Conservation (phyloP, 768 basidiomycete genomes). For the Lentinula raphanica region DNA sequence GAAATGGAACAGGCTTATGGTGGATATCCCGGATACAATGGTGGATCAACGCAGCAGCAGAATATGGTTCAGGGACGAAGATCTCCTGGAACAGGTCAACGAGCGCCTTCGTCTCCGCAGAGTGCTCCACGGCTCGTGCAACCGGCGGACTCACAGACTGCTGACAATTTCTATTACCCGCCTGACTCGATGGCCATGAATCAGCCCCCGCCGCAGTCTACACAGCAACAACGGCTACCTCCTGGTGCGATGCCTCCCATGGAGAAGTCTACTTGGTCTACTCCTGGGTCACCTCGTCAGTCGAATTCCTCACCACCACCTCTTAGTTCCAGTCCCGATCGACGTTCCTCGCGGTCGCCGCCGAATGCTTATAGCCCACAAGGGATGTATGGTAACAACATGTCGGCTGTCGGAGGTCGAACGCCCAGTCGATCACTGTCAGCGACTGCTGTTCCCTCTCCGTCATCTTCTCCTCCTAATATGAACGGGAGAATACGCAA, state of each 20-base stretch:
- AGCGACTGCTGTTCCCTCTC: conserved; percentile 48
- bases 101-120: conserved; percentile 15
- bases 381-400: conserved; percentile 16
- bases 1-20: conserved; percentile 88
- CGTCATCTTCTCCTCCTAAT: conserved; percentile 20
- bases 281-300: conserved; percentile 12
- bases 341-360: conserved; percentile 53
- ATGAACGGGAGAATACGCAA: conserved; percentile 51
- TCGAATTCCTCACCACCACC: conserved; percentile 16
- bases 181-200: conserved; percentile 18
- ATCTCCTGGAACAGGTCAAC: conserved; percentile 23
- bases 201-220: conserved; percentile 11
- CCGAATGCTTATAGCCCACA: conserved; percentile 30
- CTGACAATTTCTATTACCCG: conserved; percentile 35
- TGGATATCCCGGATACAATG: conserved; percentile 32
- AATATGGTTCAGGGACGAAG: conserved; percentile 22
- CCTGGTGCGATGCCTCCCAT: conserved; percentile 62
- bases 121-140: conserved; percentile 23
- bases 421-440: conserved; percentile 66
- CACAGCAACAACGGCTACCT: conserved; percentile 41
- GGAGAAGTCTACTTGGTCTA: conserved; percentile 25
- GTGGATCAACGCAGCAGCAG: conserved; percentile 21
- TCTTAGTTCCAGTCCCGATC: conserved; percentile 28
- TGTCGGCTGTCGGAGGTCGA: conserved; percentile 25
- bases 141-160: conserved; percentile 11